Percentiles rank a stretch among this genome's conserved stretches.
These are phyloP conservation scores for Triangularia setosa DNA, from an alignment of 2,329 filamentous ascomycete genomes.

Conservation along the genomic window DNA sequence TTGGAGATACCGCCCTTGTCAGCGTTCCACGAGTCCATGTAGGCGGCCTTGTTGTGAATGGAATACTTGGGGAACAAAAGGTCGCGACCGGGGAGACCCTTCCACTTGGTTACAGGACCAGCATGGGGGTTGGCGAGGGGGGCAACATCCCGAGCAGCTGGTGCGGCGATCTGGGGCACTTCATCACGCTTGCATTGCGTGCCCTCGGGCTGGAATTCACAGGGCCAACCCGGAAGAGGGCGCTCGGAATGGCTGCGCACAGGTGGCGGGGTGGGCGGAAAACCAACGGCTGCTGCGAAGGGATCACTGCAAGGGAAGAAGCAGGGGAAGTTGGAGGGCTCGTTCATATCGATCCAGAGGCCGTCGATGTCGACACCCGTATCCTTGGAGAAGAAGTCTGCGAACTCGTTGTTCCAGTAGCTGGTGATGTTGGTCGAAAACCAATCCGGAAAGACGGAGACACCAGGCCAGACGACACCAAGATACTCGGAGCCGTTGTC, in stretches of 20 bases:
- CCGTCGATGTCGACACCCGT: constrained; percentile 71
- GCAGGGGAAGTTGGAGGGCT: constrained; percentile 46
- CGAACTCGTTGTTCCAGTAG: constrained; percentile 70
- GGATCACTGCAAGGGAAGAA: constrained; percentile 53
- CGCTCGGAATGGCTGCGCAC: constrained; percentile 58
- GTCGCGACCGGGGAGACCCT: constrained; percentile 60
- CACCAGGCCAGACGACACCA: constrained; percentile 75
- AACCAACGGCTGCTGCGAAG: constrained; percentile 35
- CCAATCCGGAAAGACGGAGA: constrained; percentile 73
- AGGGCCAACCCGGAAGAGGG: constrained; percentile 64
- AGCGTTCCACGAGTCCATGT: constrained; percentile 38
- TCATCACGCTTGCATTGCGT: constrained; percentile 33
- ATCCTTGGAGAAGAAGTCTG: constrained; percentile 58
- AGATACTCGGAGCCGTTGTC: constrained; percentile 54
- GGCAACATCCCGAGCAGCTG: constrained; percentile 10
- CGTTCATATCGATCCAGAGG: constrained; percentile 72
- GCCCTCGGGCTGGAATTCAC: constrained; percentile 59
- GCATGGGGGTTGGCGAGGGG: constrained; percentile 16
- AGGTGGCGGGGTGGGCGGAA: constrained; percentile 59
- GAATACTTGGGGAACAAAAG: constrained; percentile 61
- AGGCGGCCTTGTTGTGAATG: constrained; percentile 60
- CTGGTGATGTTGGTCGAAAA: constrained; percentile 59
- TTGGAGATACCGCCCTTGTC: constrained; percentile 47
- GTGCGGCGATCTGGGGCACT: constrained; percentile 6
- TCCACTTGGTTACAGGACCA: constrained; percentile 37